These are phyloP conservation scores for Globisporangium parvum DNA, from an alignment of 352 stramenopile species.

Conservation along the genomic window DNA sequence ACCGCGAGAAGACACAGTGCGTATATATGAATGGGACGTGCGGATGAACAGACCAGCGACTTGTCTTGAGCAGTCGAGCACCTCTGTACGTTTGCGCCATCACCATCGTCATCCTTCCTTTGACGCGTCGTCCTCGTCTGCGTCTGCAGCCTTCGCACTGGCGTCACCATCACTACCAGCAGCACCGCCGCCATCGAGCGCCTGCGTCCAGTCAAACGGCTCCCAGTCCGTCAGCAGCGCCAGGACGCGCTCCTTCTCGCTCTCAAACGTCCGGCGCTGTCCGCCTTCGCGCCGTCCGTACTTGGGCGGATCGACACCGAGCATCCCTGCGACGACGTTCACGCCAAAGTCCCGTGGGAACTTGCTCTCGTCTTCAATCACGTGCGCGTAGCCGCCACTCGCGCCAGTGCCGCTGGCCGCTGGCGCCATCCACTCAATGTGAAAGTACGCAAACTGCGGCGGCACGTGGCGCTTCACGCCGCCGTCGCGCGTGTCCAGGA, in stretches of 20 bases:
- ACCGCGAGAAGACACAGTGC: no score
- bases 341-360: slow-evolving; percentile 77
- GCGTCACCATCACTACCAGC: not conserved
- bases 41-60: no score
- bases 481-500: slow-evolving; percentile 65
- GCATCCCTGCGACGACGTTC: slow-evolving; percentile 72
- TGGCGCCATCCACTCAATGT: slow-evolving; percentile 60
- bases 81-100: no score
- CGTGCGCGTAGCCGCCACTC: slow-evolving; percentile 63
- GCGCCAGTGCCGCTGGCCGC: not conserved
- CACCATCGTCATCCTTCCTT: no score
- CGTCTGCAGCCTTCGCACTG: not conserved
- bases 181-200: slow-evolving; percentile 50
- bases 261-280: slow-evolving; percentile 35
- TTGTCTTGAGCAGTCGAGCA: no score
- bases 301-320: slow-evolving; percentile 58
- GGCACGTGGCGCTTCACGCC: slow-evolving; percentile 60
- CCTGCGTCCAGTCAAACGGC: slow-evolving; percentile 66
- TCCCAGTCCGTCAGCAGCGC: slow-evolving; percentile 63
- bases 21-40: no score
- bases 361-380: slow-evolving; percentile 74
- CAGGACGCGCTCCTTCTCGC: slow-evolving; percentile 57
- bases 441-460: slow-evolving; percentile 78
- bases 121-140: not conserved
- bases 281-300: slow-evolving; percentile 39